Evolutionary conservation across 2,329 filamentous ascomycete genomes (phyloP).

Genomic region (Phyllosticta citriasiana): DNA sequence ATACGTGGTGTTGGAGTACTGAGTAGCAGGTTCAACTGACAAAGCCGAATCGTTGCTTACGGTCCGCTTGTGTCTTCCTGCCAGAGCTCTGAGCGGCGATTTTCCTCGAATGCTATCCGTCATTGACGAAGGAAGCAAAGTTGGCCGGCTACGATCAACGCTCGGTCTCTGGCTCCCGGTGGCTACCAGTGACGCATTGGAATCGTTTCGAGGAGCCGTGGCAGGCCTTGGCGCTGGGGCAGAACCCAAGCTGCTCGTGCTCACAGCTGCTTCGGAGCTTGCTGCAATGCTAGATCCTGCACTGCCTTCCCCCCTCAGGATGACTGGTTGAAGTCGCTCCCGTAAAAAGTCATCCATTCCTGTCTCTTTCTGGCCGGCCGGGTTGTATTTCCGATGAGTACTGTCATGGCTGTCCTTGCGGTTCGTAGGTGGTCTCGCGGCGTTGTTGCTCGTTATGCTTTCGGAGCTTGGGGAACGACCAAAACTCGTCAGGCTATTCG

Average conservation of each 20-base stretch:
- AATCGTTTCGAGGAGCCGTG: slow-evolving; percentile 2
- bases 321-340: slow-evolving; percentile 34
- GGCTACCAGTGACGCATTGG: background rate
- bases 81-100: slow-evolving; percentile 20
- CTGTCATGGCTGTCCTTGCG: slow-evolving; percentile 35
- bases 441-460: slow-evolving; percentile 26
- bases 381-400: slow-evolving; percentile 32
- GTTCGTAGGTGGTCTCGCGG: slow-evolving; percentile 25
- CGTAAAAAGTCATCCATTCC: slow-evolving; percentile 38
- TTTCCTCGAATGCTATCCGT: slow-evolving; percentile 22
- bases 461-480: slow-evolving; percentile 36
- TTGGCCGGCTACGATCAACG: slow-evolving; percentile 17
- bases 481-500: slow-evolving; percentile 38
- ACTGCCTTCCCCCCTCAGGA: slow-evolving; percentile 35
- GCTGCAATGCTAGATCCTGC: slow-evolving; percentile 15
- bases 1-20: background rate
- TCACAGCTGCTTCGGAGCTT: slow-evolving; percentile 25
- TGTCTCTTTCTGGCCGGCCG: slow-evolving; percentile 30
- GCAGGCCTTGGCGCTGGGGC: slow-evolving; percentile 5
- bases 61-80: slow-evolving; percentile 22
- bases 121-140: slow-evolving; percentile 28
- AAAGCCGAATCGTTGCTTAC: slow-evolving; percentile 2
- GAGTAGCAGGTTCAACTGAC: background rate
- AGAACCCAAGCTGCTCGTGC: slow-evolving; percentile 25
- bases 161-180: slow-evolving; percentile 17